Conservation (phyloP, 495 filamentous ascomycete genomes). For the Saxophila tyrrhenica region DNA sequence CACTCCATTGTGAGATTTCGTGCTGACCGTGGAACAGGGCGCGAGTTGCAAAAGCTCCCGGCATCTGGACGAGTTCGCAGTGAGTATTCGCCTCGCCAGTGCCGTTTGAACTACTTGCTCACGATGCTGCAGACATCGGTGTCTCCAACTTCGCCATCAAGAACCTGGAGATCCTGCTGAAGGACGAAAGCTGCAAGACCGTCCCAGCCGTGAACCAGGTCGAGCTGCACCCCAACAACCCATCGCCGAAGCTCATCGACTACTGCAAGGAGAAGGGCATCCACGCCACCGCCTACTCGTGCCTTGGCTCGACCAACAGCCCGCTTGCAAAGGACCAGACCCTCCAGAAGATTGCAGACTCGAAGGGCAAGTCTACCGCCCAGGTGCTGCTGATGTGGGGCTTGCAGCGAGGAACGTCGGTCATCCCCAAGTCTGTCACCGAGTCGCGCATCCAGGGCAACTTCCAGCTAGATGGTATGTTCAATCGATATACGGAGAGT, state of each 20-base stretch:
- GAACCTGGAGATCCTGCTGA: slow-evolving; percentile 48
- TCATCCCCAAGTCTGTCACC: slow-evolving; percentile 34
- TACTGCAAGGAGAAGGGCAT: slow-evolving; percentile 41
- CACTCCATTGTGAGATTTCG: too few species aligned
- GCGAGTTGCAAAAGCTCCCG: slow-evolving; percentile 70
- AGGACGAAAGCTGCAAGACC: slow-evolving; percentile 44
- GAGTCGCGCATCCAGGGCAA: slow-evolving; percentile 28
- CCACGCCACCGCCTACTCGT: slow-evolving; percentile 33
- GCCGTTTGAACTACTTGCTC: background rate
- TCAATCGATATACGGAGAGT: too few species aligned
- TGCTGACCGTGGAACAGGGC: slow-evolving; percentile 23
- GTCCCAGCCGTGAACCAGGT: slow-evolving; percentile 84
- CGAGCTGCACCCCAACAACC: slow-evolving; percentile 78
- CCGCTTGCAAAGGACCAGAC: slow-evolving; percentile 29
- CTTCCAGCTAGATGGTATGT: slow-evolving; percentile 28
- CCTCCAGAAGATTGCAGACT: slow-evolving; percentile 27
- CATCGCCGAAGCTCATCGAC: slow-evolving; percentile 65
- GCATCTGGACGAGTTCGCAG: slow-evolving; percentile 66
- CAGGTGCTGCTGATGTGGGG: slow-evolving; percentile 34
- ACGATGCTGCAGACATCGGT: slow-evolving; percentile 37
- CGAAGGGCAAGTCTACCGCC: slow-evolving; percentile 26
- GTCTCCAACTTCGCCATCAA: slow-evolving; percentile 52
- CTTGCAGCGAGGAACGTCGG: slow-evolving; percentile 31
- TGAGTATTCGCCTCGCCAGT: background rate
- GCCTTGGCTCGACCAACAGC: slow-evolving; percentile 32